These are phyloP conservation scores for Nemania abortiva DNA, from an alignment of 2,329 filamentous ascomycete genomes.

Conservation along the genomic window DNA sequence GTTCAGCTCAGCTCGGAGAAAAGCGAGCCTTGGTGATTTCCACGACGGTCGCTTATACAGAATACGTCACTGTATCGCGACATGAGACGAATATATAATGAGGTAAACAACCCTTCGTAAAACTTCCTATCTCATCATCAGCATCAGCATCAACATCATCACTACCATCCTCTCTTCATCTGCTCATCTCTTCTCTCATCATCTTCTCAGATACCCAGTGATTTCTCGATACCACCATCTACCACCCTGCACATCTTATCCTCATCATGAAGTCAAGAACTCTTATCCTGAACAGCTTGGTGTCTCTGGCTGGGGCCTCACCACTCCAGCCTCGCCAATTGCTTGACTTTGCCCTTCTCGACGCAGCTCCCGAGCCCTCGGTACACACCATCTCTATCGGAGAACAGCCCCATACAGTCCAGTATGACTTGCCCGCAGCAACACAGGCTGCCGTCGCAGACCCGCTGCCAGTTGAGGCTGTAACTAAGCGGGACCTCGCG, in stretches of 20 bases:
- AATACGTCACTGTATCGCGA: not conserved
- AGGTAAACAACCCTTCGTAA: not conserved
- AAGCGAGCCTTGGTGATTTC: not conserved
- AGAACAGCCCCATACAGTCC: conserved; percentile 46
- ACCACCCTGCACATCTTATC: not conserved
- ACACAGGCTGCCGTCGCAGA: conserved; percentile 42
- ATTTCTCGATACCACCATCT: not conserved
- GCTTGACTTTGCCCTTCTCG: conserved; percentile 53
- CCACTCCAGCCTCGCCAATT: conserved; percentile 48
- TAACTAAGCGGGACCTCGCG: conserved; percentile 28
- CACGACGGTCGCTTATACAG: not conserved
- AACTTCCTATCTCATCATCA: not conserved
- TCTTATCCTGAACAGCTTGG: conserved; percentile 38
- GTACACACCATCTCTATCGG: conserved; percentile 48
- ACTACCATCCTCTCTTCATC: no score
- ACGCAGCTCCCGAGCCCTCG: conserved; percentile 50
- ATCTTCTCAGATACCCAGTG: not conserved
- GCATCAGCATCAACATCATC: no score
- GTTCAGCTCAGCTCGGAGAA: not conserved
- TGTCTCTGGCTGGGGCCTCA: conserved; percentile 38
- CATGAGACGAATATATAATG: conserved; percentile 25
- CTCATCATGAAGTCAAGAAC: conserved; percentile 38
- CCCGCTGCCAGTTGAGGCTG: conserved; percentile 41
- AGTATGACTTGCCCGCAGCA: conserved; percentile 48
- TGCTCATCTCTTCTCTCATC: conserved; percentile 14